A percentile compares a stretch with the other conserved stretches of the same genome.
These are phyloP conservation scores for Nigrospora sphaerica DNA, from an alignment of 2,329 filamentous ascomycete species.

Conservation along the genomic window DNA sequence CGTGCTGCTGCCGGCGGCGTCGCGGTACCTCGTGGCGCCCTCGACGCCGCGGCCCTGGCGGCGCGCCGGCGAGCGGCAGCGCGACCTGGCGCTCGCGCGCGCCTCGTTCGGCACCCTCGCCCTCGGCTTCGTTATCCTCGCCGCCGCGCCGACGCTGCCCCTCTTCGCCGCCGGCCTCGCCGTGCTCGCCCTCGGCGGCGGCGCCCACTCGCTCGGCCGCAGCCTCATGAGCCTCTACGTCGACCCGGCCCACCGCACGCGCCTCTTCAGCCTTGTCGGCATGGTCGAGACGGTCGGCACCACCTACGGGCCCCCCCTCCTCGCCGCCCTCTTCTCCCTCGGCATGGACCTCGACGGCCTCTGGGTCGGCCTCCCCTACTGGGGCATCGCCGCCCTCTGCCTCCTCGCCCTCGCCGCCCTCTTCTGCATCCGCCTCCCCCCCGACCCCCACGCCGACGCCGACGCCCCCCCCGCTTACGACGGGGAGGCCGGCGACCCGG, in stretches of 20 bases:
- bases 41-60: constrained; percentile 10
- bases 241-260: constrained; percentile 18
- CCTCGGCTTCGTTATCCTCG: constrained; percentile 15
- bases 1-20: constrained; percentile 18
- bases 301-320: constrained; percentile 19
- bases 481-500: no score
- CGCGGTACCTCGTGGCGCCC: constrained; percentile 10
- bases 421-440: constrained; percentile 3
- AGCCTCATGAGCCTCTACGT: constrained; percentile 23
- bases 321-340: constrained; percentile 21
- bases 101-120: constrained; percentile 15
- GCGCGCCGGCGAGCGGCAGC: constrained; percentile 14
- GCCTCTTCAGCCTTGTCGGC: constrained; percentile 21
- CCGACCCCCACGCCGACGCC: background rate
- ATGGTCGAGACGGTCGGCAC: constrained; percentile 21
- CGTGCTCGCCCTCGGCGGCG: constrained; percentile 19
- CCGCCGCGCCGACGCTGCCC: constrained; percentile 14
- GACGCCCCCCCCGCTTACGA: background rate
- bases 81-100: constrained; percentile 18
- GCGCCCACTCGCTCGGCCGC: constrained; percentile 16
- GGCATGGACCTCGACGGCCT: constrained; percentile 17
- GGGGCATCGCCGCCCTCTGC: constrained; percentile 12
- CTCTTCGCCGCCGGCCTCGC: constrained; percentile 19
- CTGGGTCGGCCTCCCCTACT: constrained; percentile 24
- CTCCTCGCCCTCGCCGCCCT: background rate